These are phyloP conservation scores for Cladosporium sp. DNA, from an alignment of 2,329 filamentous ascomycete species.

Conservation along the genomic window DNA sequence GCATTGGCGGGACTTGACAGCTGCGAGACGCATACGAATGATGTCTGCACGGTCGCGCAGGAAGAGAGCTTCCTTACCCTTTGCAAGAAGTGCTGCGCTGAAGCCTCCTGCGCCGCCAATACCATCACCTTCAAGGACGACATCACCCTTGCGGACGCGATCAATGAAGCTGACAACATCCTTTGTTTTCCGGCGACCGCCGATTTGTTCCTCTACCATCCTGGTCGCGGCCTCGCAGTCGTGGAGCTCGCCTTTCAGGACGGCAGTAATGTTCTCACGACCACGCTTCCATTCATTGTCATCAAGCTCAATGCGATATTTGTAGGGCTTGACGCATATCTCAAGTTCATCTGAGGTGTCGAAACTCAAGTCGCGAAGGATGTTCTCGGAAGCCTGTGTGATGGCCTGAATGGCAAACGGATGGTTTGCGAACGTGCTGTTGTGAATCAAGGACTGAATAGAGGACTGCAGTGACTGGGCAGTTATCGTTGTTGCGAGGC, in stretches of 20 bases:
- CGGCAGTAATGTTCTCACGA: slow-evolving; percentile 72
- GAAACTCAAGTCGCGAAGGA: slow-evolving; percentile 91
- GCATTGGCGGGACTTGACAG: slow-evolving; percentile 89
- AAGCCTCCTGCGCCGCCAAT: slow-evolving; percentile 85
- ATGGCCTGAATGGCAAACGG: slow-evolving; percentile 94
- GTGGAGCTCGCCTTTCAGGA: slow-evolving; percentile 81
- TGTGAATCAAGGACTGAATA: slow-evolving; percentile 71
- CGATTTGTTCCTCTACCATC: slow-evolving; percentile 70
- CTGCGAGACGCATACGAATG: slow-evolving; percentile 82
- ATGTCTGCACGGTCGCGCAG: slow-evolving; percentile 87
- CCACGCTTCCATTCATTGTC: slow-evolving; percentile 83
- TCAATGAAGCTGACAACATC: slow-evolving; percentile 93
- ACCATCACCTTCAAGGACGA: slow-evolving; percentile 78
- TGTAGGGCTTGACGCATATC: slow-evolving; percentile 98
- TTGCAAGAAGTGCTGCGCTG: slow-evolving; percentile 70
- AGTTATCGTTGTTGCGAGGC: slow-evolving; percentile 87
- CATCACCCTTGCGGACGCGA: slow-evolving; percentile 78
- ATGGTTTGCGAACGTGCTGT: slow-evolving; percentile 82
- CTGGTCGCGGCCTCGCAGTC: slow-evolving; percentile 78
- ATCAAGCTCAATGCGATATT: slow-evolving; percentile 94
- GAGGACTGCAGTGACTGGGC: slow-evolving; percentile 81
- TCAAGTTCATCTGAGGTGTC: slow-evolving; percentile 97
- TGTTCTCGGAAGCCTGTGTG: slow-evolving; percentile 80
- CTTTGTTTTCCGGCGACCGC: slow-evolving; percentile 75
- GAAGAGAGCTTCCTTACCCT: slow-evolving; percentile 89